Evolutionary conservation across 2,329 filamentous ascomycete genomes (phyloP).

Genomic region (Penicillium capsulatum): DNA sequence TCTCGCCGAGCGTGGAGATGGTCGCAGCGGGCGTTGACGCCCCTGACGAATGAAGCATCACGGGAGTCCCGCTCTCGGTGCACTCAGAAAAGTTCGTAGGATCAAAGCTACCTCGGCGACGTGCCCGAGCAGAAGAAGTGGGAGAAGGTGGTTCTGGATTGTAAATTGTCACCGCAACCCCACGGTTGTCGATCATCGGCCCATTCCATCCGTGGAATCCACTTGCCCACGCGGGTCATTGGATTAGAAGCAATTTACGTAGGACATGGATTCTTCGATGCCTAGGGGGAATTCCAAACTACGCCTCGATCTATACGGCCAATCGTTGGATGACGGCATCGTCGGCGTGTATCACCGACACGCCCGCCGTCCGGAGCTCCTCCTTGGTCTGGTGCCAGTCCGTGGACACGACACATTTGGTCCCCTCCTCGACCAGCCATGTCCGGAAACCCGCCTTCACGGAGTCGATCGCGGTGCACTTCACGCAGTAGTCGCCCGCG

Average conservation of each 20-base stretch:
- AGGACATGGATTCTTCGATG: not conserved
- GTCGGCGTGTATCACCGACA: constrained; percentile 58
- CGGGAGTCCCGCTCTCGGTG: not conserved
- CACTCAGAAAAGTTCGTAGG: no score
- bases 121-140: not conserved
- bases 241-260: not conserved
- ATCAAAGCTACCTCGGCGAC: no score
- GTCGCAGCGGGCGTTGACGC: constrained; percentile 21
- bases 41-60: constrained; percentile 10
- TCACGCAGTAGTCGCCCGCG: constrained; percentile 87
- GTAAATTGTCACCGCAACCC: not conserved
- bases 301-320: not conserved
- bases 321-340: constrained; percentile 56
- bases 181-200: constrained; percentile 6
- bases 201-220: constrained; percentile 2
- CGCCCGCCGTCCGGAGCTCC: constrained; percentile 56
- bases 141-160: not conserved
- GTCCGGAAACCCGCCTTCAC: constrained; percentile 69
- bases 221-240: constrained; percentile 1
- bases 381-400: constrained; percentile 55
- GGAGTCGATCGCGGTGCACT: constrained; percentile 74
- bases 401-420: constrained; percentile 63
- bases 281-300: not conserved
- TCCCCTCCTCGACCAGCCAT: constrained; percentile 73
- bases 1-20: constrained; percentile 23